phyloP scores from a whole-genome alignment of 2,329 filamentous ascomycete genomes.

The Calonectria multiphialidica region DNA sequence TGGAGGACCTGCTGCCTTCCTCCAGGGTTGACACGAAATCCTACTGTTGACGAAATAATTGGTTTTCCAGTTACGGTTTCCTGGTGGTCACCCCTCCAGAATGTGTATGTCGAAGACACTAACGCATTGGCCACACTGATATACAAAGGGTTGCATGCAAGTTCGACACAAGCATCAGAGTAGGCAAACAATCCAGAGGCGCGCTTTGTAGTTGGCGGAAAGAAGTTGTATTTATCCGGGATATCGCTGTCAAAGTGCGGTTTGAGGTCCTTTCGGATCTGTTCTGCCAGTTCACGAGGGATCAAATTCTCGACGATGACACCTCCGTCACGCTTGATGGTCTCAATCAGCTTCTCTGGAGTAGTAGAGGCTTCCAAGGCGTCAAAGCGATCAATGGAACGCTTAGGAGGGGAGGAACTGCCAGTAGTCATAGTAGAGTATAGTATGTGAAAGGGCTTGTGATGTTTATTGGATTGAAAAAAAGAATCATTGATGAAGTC shows the following conservation, averaged over 20 bases:
- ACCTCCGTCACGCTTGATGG: conserved; percentile 7
- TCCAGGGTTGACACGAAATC: conserved; percentile 15
- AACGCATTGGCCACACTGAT: conserved; percentile 1
- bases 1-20: conserved; percentile 11
- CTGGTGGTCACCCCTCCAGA: conserved; percentile 12
- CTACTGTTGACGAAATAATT: conserved; percentile 6
- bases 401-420: background rate
- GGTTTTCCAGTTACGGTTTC: conserved; percentile 7
- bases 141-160: conserved; percentile 7
- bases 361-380: background rate
- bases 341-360: background rate
- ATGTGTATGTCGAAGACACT: background rate
- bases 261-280: background rate
- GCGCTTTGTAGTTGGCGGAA: conserved; percentile 9
- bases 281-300: background rate
- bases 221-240: conserved; percentile 7
- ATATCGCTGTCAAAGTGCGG: conserved; percentile 8
- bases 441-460: background rate
- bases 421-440: background rate
- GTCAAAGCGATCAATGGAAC: background rate
- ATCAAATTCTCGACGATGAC: conserved; percentile 16
- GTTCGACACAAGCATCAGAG: conserved; percentile 13
- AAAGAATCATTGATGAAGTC: background rate
- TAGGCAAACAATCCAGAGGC: background rate
- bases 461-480: background rate